Evolutionary conservation across 1,284 basidiomycete species (phyloP), one percentile per base, ranked within the genome.

Genomic region (Papiliotrema flavescens): DNA sequence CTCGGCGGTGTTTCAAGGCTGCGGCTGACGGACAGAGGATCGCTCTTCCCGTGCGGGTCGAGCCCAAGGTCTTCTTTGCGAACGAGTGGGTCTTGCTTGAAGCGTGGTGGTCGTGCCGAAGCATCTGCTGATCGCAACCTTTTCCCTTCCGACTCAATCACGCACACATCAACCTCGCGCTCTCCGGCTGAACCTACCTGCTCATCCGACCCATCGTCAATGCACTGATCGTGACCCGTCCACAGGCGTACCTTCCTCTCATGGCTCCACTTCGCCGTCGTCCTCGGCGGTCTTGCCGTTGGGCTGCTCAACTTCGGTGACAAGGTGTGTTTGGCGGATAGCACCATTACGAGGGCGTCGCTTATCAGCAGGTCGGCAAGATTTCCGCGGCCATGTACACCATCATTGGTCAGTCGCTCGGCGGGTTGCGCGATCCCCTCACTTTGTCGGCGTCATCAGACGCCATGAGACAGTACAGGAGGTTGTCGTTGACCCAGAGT

Each of bases 251-350:
- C 93, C 2, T 97, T 96, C 78, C 81, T 97, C 46, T 94, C 91
- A 82, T 96, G 93, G 93, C 82, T 94, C 56, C 90, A 94, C 76
- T 94, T 94, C 74, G 91, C 92, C 35, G 90, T 97, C 75, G 90
- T 96, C 55, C 84, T 96, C 15, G 93, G 93, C 43, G 80, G 93
- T 58, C 82, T 97, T 43, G 89, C 92, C 1, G 90, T 97, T n/a
- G 93, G 93, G 17, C 79, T 97, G 58, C 81, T 97, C 64, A 97
- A 97, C 77, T 97, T 97, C 79, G 93, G 93, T 59, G 93, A 97
- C 77, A 89, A 88, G 81, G 90, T 87, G 53, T 52, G 90, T 69
- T 97, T n/a, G 94, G 94, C n/a, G 79, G 97, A 58, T 81, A 97
- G 64, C n/a, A 97, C 96, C 77, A 97, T 97, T 79, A 46, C 17